Conservation (phyloP, 2,329 filamentous ascomycete genomes). For the Cladophialophora bantiana region DNA sequence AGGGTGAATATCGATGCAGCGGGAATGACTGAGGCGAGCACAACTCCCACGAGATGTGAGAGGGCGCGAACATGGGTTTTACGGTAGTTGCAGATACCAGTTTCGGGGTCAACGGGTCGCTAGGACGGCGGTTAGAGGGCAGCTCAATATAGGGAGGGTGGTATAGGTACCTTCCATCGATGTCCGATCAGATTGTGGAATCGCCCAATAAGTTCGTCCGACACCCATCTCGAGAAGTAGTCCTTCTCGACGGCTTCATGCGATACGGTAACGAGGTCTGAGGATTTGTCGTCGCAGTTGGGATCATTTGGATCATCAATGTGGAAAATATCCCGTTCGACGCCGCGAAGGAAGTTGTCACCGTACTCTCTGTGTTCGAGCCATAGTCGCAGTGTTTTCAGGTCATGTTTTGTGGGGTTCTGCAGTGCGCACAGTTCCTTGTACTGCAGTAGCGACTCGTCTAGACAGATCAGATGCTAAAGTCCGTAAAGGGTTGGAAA, state of each 20-base stretch:
- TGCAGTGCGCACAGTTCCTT: background rate
- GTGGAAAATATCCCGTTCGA: background rate
- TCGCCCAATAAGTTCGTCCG: background rate
- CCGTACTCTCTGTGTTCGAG: background rate
- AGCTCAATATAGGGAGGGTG: background rate
- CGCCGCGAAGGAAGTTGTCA: background rate
- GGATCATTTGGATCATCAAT: background rate
- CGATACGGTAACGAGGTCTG: background rate
- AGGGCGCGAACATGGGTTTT: background rate
- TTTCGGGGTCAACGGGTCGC: background rate
- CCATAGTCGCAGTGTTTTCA: background rate
- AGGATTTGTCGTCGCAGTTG: background rate
- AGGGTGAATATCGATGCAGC: background rate
- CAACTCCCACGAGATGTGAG: background rate
- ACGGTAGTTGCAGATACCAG: background rate
- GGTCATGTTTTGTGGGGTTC: background rate
- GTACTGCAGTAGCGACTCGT: background rate
- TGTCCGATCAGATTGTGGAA: background rate
- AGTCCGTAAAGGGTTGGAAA: too few relatives aligned
- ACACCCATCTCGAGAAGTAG: background rate
- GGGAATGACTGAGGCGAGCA: background rate
- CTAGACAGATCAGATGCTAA: background rate
- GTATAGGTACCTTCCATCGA: background rate
- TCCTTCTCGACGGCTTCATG: background rate
- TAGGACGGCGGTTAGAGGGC: background rate